Conservation (phyloP, 495 filamentous ascomycete species). For the Saxispiralis lemnorum region DNA sequence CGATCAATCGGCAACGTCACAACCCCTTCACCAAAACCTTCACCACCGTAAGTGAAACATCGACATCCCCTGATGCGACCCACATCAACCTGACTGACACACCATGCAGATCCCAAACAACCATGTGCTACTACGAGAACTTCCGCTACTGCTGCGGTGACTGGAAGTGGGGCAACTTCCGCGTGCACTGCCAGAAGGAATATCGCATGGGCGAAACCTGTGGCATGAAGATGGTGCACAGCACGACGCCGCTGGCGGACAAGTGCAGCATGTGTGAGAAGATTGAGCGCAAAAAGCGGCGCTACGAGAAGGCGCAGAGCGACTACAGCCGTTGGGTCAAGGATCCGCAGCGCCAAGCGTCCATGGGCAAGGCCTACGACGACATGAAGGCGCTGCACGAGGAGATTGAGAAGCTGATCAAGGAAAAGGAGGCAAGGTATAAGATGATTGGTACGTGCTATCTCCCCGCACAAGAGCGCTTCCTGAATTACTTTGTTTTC, state of each 20-base stretch:
- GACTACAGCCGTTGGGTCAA: constrained; percentile 10
- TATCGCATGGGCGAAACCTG: constrained; percentile 97
- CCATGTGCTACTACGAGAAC: constrained; percentile 51
- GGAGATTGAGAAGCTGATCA: constrained; percentile 10
- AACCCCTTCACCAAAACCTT: no score
- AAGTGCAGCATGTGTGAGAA: constrained; percentile 80
- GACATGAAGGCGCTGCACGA: constrained; percentile 6
- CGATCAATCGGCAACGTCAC: no score
- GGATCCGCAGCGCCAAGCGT: constrained; percentile 8
- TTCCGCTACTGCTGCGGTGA: constrained; percentile 56
- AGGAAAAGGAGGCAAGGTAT: constrained; percentile 6
- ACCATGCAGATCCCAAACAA: constrained; percentile 5
- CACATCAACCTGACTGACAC: neutral
- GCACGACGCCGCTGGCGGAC: constrained; percentile 38
- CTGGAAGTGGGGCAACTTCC: constrained; percentile 92
- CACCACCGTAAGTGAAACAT: neutral
- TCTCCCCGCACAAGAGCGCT: no score
- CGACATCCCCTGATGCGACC: neutral
- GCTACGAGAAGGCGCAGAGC: constrained; percentile 21
- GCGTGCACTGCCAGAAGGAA: constrained; percentile 84
- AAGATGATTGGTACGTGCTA: neutral
- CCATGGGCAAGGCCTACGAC: constrained; percentile 10
- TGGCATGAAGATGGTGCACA: constrained; percentile 78
- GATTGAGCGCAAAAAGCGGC: constrained; percentile 70
- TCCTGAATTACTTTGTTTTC: no score